Evolutionary conservation across 2,329 filamentous ascomycete genomes (phyloP).

Genomic region (Pyricularia grisea): DNA sequence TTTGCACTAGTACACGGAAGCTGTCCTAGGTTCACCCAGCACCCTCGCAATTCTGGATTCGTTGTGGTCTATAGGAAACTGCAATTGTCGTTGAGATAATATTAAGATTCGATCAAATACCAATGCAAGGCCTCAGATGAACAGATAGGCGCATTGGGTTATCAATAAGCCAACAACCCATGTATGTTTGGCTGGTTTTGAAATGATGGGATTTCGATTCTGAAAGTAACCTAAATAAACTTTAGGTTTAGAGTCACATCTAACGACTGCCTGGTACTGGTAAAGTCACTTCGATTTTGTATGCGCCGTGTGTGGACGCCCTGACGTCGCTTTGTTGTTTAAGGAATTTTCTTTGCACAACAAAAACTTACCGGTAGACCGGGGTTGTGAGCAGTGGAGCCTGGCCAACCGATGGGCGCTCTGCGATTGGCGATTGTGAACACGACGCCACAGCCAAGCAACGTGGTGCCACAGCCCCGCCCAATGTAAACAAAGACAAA

Average conservation of each 20-base stretch:
- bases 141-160: neutral
- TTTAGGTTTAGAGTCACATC: neutral
- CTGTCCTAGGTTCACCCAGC: no score
- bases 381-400: neutral
- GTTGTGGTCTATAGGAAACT: neutral
- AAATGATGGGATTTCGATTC: neutral
- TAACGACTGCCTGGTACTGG: neutral
- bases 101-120: neutral
- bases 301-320: neutral
- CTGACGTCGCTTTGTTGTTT: neutral
- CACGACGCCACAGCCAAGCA: neutral
- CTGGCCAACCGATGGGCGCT: neutral
- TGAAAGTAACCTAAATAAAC: no score
- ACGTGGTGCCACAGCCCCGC: neutral
- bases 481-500: constrained; percentile 1
- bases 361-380: neutral
- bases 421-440: neutral
- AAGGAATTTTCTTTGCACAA: neutral
- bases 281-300: neutral
- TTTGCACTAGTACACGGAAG: no score
- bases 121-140: neutral
- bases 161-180: neutral
- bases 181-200: neutral
- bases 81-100: neutral
- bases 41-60: neutral